Percentiles rank a stretch among this genome's conserved stretches.
These are phyloP conservation scores for Metschnikowia aberdeeniae DNA, from an alignment of 805 yeast species.

Conservation along the genomic window DNA sequence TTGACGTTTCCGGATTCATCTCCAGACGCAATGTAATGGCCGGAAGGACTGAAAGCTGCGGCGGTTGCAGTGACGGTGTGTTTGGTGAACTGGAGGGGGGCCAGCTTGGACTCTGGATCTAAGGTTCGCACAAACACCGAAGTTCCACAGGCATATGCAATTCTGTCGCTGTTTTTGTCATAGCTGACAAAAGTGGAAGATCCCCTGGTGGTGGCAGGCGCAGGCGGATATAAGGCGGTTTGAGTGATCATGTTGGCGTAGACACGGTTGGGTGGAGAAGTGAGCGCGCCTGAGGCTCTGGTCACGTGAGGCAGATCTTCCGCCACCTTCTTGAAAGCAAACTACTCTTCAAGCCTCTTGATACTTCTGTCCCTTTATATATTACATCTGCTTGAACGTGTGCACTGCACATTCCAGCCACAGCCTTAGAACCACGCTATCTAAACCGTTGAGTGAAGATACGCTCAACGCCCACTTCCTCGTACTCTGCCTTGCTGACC, in stretches of 20 bases:
- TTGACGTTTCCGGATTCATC: constrained; percentile 87
- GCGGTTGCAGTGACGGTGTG: constrained; percentile 74
- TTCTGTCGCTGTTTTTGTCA: constrained; percentile 60
- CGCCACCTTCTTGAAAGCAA: too few species aligned
- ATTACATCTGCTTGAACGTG: too few species aligned
- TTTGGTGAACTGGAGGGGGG: constrained; percentile 61
- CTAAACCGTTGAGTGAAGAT: constrained; percentile 79
- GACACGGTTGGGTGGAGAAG: background rate
- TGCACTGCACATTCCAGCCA: too few species aligned
- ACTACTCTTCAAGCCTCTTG: too few species aligned
- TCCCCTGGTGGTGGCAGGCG: constrained; percentile 74
- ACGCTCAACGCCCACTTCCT: constrained; percentile 83
- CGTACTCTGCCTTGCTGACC: constrained; percentile 85
- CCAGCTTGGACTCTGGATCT: constrained; percentile 40
- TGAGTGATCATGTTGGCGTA: constrained; percentile 24
- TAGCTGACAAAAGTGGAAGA: constrained; percentile 70
- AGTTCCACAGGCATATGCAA: constrained; percentile 81
- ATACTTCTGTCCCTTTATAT: too few species aligned
- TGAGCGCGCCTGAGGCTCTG: too few species aligned
- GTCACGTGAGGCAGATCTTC: too few species aligned
- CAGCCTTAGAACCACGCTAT: constrained; percentile 22
- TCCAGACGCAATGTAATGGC: constrained; percentile 87
- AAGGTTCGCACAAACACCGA: constrained; percentile 70
- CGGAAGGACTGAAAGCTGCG: constrained; percentile 84
- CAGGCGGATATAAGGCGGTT: constrained; percentile 55